phyloP scores from a whole-genome alignment of 139 green algal genomes.

The Coelastrella sp. region DNA sequence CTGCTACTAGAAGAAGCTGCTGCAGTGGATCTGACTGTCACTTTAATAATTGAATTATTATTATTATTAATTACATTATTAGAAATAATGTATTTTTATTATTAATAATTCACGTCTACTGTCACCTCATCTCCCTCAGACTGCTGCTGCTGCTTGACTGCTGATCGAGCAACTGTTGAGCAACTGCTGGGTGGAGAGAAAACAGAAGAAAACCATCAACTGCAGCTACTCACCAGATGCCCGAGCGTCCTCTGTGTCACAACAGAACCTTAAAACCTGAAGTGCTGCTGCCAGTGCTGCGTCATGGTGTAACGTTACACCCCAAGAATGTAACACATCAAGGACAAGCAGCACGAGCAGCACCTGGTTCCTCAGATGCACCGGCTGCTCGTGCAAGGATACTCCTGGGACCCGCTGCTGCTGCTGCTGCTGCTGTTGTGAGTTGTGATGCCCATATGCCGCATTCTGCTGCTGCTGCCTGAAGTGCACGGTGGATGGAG shows the following conservation, averaged over 20 bases:
- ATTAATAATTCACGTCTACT: background rate
- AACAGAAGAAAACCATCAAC: background rate
- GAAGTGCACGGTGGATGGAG: background rate
- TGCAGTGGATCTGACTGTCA: too few species aligned
- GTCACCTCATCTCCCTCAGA: background rate
- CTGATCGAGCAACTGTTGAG: background rate
- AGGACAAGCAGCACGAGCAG: conserved; percentile 38
- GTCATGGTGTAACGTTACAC: conserved; percentile 22
- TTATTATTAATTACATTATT: too few species aligned
- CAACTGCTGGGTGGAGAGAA: background rate
- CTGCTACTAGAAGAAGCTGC: background rate
- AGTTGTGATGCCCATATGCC: background rate
- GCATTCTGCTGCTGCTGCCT: conserved; percentile 17
- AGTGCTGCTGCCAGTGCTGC: conserved; percentile 29
- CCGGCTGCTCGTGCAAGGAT: conserved; percentile 6
- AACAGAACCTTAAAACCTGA: conserved; percentile 23
- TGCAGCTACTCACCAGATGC: conserved; percentile 2
- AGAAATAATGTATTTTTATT: too few species aligned
- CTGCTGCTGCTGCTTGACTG: background rate
- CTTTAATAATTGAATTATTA: too few species aligned
- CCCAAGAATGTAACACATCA: conserved; percentile 15
- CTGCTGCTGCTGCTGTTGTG: conserved; percentile 27
- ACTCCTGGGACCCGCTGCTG: background rate
- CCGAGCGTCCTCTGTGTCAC: conserved; percentile 20
- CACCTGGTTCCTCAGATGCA: conserved; percentile 23